Percentiles rank a stretch among this genome's conserved stretches.
These are phyloP conservation scores for Fusarium musae DNA, from an alignment of 2,329 filamentous ascomycete genomes.

Conservation along the genomic window DNA sequence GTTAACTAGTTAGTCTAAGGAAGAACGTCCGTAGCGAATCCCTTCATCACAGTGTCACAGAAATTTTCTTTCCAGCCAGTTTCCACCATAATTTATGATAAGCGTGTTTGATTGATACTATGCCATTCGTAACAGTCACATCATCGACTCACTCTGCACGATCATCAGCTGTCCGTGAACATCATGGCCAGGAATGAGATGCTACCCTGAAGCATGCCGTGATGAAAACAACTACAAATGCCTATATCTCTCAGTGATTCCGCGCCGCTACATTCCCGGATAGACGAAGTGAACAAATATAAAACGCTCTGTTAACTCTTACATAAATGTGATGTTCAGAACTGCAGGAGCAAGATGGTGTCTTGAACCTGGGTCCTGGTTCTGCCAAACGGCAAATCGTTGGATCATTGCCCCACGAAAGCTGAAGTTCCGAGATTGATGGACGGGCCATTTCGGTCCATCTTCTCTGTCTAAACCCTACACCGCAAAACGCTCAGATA, in stretches of 20 bases:
- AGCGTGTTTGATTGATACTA: not conserved
- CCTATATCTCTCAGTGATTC: no score
- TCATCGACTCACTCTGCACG: not conserved
- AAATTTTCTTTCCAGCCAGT: no score
- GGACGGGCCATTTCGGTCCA: not conserved
- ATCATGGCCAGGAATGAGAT: no score
- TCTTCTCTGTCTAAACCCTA: no score
- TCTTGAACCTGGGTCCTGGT: not conserved
- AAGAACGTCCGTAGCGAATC: not conserved
- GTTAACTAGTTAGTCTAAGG: no score
- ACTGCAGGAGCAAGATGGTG: no score
- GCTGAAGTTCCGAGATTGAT: not conserved
- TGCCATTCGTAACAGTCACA: rapidly evolving
- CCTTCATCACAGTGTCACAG: not conserved
- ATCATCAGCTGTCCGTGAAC: no score
- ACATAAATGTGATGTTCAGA: rapidly evolving
- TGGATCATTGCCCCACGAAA: not conserved
- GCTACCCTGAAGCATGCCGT: not conserved
- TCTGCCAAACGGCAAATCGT: not conserved
- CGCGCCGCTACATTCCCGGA: rapidly evolving
- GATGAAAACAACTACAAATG: not conserved
- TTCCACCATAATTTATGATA: not conserved
- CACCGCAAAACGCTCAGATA: not conserved
- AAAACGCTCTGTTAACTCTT: no score
- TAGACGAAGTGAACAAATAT: not conserved